Evolutionary conservation across 305 asterid genomes (phyloP).

Genomic region (Solanum hybrid): DNA sequence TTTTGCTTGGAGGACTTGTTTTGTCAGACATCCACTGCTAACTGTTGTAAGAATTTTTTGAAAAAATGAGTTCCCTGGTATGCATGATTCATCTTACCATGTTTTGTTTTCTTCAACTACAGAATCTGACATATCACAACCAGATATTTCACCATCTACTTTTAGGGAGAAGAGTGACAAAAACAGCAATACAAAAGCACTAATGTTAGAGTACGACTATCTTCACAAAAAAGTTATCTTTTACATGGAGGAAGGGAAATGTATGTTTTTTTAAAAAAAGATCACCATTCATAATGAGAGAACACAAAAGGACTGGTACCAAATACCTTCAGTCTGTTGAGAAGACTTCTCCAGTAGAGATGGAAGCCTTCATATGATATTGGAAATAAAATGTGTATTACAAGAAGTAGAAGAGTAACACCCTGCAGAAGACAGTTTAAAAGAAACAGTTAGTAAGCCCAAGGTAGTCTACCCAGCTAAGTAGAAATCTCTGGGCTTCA

Average conservation of each 20-base stretch:
- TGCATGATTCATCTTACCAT: background rate
- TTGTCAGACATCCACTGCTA: background rate
- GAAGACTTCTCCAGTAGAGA: slow-evolving; percentile 60
- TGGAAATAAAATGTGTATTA: slow-evolving; percentile 63
- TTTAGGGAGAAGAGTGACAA: background rate
- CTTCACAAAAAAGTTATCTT: background rate
- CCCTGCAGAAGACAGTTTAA: slow-evolving; percentile 36
- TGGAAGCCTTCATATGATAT: slow-evolving; percentile 63
- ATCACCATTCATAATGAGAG: slow-evolving; percentile 4
- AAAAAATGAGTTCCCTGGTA: background rate
- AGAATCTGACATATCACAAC: slow-evolving; percentile 4
- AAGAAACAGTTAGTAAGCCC: background rate
- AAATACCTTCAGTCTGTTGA: slow-evolving; percentile 69
- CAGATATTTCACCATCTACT: background rate
- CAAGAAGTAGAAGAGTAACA: slow-evolving; percentile 58
- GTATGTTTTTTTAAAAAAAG: background rate
- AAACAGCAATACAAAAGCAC: background rate
- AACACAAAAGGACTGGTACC: slow-evolving; percentile 8
- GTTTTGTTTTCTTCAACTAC: background rate
- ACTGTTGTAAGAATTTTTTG: background rate
- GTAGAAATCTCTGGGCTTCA: background rate
- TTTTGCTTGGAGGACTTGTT: background rate
- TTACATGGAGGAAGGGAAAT: background rate
- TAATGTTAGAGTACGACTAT: background rate
- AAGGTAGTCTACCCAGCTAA: background rate